Evolutionary conservation across 306 rosid species (phyloP), one percentile per base, ranked within the genome.

Genomic region (Vachellia pachyceras): DNA sequence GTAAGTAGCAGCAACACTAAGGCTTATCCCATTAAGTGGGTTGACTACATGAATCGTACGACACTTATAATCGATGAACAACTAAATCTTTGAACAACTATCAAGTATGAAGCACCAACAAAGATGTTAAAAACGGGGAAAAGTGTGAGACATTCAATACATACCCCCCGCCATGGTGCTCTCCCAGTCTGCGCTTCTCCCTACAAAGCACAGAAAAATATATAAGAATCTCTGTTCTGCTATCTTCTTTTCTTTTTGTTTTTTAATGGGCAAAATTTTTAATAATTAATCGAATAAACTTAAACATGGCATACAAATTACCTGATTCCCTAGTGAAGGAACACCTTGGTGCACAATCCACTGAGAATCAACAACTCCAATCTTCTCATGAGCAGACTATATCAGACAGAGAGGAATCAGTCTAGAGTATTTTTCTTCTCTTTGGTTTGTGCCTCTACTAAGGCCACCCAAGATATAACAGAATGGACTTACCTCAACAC

Each of bases 281-380:
- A 39, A 29, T 36, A 22, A 69, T 41, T 6, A 39, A 29, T 76
- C 9, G 18, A 67, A 36, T 39, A 54, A 82, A 57, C 25, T 11
- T 41, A 46, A 58, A 41, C 69, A 37, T 58, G 84, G 52, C 58
- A 44, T 22, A 57, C 17, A 41, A 37, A 57, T 67, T 87, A 95
- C 99, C 99, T 93, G 99, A 84, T 70, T 89, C 80, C 97, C 98
- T 46, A 96, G 94, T 3, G 99, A 85, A n/a, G 99, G 99, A 86
- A 93, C 88, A 41, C 90, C 84, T 88, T 96, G 99, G 78, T 96
- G 99, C 80, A 93, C 87, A 72, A 96, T 93, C 99, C 99, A 96
- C 81, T 96, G 98, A 76, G 98, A 81, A 89, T 96, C 99, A 78
- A 96, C 97, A 65, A 96, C 99, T 81, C 99, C 99, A 25, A 96